These are phyloP conservation scores for Aquilaria agallochum DNA, from an alignment of 441 rosid genomes.

Conservation along the genomic window DNA sequence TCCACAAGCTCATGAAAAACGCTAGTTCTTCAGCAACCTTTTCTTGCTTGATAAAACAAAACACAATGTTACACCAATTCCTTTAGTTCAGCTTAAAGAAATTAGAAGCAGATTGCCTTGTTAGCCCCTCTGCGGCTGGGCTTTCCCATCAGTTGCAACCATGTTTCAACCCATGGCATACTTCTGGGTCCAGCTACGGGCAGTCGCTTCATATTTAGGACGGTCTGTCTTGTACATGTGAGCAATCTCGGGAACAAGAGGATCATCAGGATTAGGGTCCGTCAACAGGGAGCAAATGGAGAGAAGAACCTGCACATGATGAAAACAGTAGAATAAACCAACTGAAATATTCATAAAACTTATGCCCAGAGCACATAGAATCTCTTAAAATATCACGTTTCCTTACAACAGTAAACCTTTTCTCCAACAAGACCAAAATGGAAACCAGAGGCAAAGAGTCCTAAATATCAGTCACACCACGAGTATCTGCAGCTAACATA, in stretches of 20 bases:
- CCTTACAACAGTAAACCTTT: no score
- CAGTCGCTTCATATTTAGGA: slow-evolving; percentile 20
- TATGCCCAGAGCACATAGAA: neutral
- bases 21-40: neutral
- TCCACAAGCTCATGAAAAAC: slow-evolving; percentile 14
- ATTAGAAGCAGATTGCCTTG: neutral
- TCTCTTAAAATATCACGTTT: no score
- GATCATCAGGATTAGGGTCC: slow-evolving; percentile 28
- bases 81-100: slow-evolving; percentile 10
- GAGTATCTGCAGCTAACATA: no score
- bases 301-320: slow-evolving; percentile 13
- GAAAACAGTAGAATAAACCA: neutral
- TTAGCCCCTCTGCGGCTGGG: neutral
- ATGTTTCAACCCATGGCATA: slow-evolving; percentile 20
- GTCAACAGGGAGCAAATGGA: slow-evolving; percentile 24
- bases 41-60: slow-evolving; percentile 2
- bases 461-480: no score
- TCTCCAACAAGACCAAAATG: no score
- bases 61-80: slow-evolving; percentile 1
- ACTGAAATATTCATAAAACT: neutral
- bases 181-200: slow-evolving; percentile 23
- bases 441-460: no score
- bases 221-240: slow-evolving; percentile 25
- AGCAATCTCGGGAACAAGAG: slow-evolving; percentile 27
- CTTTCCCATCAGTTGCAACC: neutral